Percentiles rank a stretch among this genome's conserved stretches.
Evolutionary conservation across 1,284 basidiomycete species (phyloP).

Genomic region (Exsudoporus floridanus): DNA sequence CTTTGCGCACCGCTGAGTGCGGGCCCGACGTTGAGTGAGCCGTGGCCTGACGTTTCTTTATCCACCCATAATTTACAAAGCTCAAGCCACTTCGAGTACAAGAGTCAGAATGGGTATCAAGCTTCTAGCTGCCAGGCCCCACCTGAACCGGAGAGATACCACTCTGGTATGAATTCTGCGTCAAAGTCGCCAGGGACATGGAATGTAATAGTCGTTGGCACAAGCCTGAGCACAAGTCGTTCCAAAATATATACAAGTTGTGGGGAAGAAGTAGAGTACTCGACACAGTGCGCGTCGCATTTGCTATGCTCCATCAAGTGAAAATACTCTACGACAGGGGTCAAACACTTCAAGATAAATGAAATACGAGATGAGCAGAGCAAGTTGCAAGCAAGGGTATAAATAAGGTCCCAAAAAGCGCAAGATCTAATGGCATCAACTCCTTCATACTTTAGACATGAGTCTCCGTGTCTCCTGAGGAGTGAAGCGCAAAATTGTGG

Average conservation of each 20-base stretch:
- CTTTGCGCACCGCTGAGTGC: constrained; percentile 48
- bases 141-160: constrained; percentile 64
- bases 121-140: constrained; percentile 10
- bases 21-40: constrained; percentile 35
- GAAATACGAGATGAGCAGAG: background rate
- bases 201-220: background rate
- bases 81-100: constrained; percentile 54
- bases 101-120: constrained; percentile 5
- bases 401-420: background rate
- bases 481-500: constrained; percentile 89
- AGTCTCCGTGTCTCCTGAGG: constrained; percentile 89
- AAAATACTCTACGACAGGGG: constrained; percentile 1
- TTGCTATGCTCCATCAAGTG: background rate
- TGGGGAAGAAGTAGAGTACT: background rate
- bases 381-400: background rate
- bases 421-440: constrained; percentile 2
- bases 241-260: background rate
- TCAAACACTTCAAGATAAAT: background rate
- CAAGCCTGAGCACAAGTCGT: background rate
- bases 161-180: constrained; percentile 68
- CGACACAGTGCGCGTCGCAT: background rate
- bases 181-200: constrained; percentile 68
- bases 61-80: constrained; percentile 60
- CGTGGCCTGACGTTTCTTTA: constrained; percentile 43
- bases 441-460: constrained; percentile 64